Evolutionary conservation across 768 basidiomycete species (phyloP).

Genomic region (Strobilomyces confusus): DNA sequence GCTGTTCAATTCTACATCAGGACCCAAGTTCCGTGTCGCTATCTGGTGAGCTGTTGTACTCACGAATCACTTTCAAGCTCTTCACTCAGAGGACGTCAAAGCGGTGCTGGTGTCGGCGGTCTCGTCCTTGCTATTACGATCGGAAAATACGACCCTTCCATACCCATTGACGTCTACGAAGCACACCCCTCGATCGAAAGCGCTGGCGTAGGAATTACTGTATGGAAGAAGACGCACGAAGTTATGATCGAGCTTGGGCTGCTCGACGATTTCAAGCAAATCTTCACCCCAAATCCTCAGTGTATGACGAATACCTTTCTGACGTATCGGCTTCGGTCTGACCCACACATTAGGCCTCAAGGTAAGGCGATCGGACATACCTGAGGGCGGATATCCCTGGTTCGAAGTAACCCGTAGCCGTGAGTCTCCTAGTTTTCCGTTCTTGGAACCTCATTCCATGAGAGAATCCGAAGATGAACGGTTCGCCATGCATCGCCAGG

Average conservation of each 20-base stretch:
- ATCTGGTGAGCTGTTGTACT: constrained; percentile 13
- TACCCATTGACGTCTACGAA: constrained; percentile 46
- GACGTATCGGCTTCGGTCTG: neutral
- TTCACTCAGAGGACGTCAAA: neutral
- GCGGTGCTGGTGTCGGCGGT: constrained; percentile 43
- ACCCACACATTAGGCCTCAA: neutral
- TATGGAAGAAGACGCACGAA: constrained; percentile 45
- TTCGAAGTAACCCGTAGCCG: constrained; percentile 19
- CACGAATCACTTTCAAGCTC: too few species aligned
- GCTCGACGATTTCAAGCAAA: constrained; percentile 29
- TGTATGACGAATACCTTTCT: constrained; percentile 6
- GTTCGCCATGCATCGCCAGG: constrained; percentile 19
- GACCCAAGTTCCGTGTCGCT: constrained; percentile 17
- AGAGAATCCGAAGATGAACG: constrained; percentile 1
- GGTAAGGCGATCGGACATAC: constrained; percentile 27
- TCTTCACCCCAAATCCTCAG: constrained; percentile 13
- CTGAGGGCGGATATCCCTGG: constrained; percentile 30
- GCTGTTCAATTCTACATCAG: too few species aligned
- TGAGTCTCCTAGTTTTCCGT: neutral
- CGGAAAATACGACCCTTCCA: constrained; percentile 27
- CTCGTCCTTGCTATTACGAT: constrained; percentile 40
- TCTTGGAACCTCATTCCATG: neutral
- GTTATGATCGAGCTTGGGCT: constrained; percentile 43
- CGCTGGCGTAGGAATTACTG: constrained; percentile 40
- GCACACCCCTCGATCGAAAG: constrained; percentile 38